Percentiles rank a stretch among this genome's conserved stretches.
Evolutionary conservation across 1,139 yeast species (phyloP).

Genomic region (Blastobotrys aristatus): DNA sequence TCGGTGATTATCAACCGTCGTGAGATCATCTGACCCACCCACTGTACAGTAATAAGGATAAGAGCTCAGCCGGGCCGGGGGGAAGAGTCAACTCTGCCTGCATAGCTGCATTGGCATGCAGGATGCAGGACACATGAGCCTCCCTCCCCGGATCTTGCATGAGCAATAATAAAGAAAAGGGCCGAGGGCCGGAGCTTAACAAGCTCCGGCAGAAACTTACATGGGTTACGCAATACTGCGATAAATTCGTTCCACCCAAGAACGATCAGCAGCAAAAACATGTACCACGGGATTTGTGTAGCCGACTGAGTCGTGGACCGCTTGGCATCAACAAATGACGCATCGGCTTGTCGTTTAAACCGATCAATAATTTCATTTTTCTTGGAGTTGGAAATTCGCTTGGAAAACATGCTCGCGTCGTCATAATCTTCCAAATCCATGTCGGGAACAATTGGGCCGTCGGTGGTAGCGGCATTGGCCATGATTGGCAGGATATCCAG

Average conservation of each 20-base stretch:
- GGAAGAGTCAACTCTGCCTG: too few relatives aligned
- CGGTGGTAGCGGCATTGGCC: conserved; percentile 50
- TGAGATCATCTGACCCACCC: too few relatives aligned
- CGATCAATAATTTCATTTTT: conserved; percentile 53
- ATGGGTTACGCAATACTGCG: conserved; percentile 81
- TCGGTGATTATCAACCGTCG: too few relatives aligned
- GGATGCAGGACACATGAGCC: too few relatives aligned
- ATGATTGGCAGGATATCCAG: conserved; percentile 55
- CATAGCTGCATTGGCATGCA: too few relatives aligned
- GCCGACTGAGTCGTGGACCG: conserved; percentile 36
- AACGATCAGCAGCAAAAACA: conserved; percentile 64
- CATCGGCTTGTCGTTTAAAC: conserved; percentile 74
- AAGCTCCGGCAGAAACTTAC: too few relatives aligned
- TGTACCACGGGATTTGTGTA: conserved; percentile 80
- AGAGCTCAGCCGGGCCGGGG: too few relatives aligned
- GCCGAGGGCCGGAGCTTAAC: too few relatives aligned
- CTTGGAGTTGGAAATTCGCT: conserved; percentile 53
- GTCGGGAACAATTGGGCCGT: conserved; percentile 57
- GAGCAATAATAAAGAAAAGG: too few relatives aligned
- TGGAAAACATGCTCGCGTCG: conserved; percentile 33
- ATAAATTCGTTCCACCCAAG: conserved; percentile 96
- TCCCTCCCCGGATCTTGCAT: background rate
- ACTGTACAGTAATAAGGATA: too few relatives aligned
- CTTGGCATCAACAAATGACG: conserved; percentile 72
- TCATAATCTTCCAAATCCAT: conserved; percentile 41